Base-by-base conservation (phyloP, 2,329 filamentous ascomycete species). In the Fusarium ambrosium region DNA sequence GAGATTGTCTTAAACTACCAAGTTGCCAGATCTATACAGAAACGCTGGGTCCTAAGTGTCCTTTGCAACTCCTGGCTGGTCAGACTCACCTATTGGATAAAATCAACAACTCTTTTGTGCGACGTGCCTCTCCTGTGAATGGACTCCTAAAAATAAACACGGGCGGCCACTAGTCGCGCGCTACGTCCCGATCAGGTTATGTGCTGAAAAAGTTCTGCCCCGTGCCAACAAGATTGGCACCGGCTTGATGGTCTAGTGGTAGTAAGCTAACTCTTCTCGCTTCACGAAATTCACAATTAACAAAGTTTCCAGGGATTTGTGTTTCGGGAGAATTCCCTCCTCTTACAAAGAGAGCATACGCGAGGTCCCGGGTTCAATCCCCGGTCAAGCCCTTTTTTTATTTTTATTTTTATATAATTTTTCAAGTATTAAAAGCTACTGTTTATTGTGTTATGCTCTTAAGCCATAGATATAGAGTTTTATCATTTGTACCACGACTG, bases 171-270 rank as follows among this genome's bases (percentile, higher is more conserved):
- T 16, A 45, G 20, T 13, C 13, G 43, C 43, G 43, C 43, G 43
- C 43, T 48, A 27, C 18, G 2, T 2, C 10, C 16, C 9, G 7
- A 11, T 29, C 3, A 3, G 48, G 2, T n/a, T n/a, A 53, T 22
- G 10, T 34, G 1, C 32, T 20, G 1, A 0, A 53, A 32, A 53
- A 32, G 18, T 13, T 13, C 27, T n/a, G 18, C 18, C 6, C 3
- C 27, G 16, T 29, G 16, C 18, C 18, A 53, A 8, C 18, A 48
- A n/a, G 9, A 13, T 34, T 29, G 9, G 29, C 29, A 24, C 8
- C 22, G 48, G 48, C 27, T 18, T 20, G 11, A 20, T 53, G 48
- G 48, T 53, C 48, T 53, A 53, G 48, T 32, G 48, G 48, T 53
- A 53, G 48, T 53, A 32, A 8, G 48, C 20, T 6, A 32, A 32